Conservation (phyloP, 768 basidiomycete species). For the Myochromella boudieri region DNA sequence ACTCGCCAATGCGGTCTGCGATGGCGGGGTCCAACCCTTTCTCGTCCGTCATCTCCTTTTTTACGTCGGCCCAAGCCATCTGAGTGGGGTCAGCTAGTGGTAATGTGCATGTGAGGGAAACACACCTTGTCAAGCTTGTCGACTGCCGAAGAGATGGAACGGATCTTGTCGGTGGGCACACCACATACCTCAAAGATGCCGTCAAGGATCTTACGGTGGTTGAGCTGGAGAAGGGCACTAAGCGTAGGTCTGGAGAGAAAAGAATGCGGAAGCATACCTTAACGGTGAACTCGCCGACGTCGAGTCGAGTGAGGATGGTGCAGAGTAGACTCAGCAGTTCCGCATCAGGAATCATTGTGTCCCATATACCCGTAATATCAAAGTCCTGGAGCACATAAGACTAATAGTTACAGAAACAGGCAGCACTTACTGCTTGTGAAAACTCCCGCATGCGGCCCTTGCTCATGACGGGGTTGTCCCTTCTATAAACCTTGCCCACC, state of each 20-base stretch:
- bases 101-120: neutral
- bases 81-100: constrained; percentile 24
- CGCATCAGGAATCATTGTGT: constrained; percentile 96
- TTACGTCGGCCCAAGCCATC: constrained; percentile 90
- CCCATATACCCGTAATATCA: constrained; percentile 90
- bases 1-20: constrained; percentile 95
- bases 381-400: constrained; percentile 66
- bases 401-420: neutral
- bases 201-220: constrained; percentile 95
- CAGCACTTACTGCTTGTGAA: constrained; percentile 78
- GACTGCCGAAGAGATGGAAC: constrained; percentile 92
- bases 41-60: constrained; percentile 95
- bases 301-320: constrained; percentile 77
- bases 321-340: constrained; percentile 83
- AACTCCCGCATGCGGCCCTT: constrained; percentile 99
- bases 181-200: constrained; percentile 97
- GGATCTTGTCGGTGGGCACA: constrained; percentile 85
- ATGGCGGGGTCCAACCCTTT: constrained; percentile 81
- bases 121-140: constrained; percentile 96
- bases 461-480: constrained; percentile 96
- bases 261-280: constrained; percentile 51
- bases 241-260: neutral
- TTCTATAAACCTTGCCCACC: constrained; percentile 96
- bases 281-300: constrained; percentile 93
- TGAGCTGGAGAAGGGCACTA: constrained; percentile 53